Evolutionary conservation across 164 flowering plant species (phyloP).

Genomic region (Berberis vulgaris): DNA sequence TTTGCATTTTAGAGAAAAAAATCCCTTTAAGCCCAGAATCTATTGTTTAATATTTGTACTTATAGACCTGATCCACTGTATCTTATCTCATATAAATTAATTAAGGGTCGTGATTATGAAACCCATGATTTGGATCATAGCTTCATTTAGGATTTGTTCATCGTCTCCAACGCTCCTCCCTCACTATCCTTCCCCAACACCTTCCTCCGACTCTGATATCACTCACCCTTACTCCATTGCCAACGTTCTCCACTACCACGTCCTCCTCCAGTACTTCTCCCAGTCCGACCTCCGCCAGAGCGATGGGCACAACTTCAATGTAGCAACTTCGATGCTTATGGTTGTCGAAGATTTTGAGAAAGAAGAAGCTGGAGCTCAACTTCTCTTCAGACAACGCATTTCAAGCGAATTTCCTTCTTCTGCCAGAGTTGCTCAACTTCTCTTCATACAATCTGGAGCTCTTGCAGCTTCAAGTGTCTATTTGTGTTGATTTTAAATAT

Average conservation of each 20-base stretch:
- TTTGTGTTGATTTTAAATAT: too few relatives aligned
- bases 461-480: too few relatives aligned
- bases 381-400: slow-evolving; percentile 77
- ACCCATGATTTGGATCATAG: too few relatives aligned
- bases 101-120: too few relatives aligned
- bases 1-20: too few relatives aligned
- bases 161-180: slow-evolving; percentile 45
- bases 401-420: background rate
- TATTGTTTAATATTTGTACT: too few relatives aligned
- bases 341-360: slow-evolving; percentile 63
- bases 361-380: slow-evolving; percentile 80
- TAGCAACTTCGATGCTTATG: slow-evolving; percentile 66
- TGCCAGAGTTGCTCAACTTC: too few relatives aligned
- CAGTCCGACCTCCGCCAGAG: slow-evolving; percentile 44
- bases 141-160: slow-evolving; percentile 2
- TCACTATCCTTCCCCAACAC: slow-evolving; percentile 85
- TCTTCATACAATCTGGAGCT: too few relatives aligned
- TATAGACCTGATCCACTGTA: too few relatives aligned
- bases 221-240: slow-evolving; percentile 37
- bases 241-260: slow-evolving; percentile 77
- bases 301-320: slow-evolving; percentile 65
- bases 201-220: slow-evolving; percentile 31
- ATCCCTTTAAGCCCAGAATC: too few relatives aligned
- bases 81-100: too few relatives aligned
- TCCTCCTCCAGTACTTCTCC: slow-evolving; percentile 71